Evolutionary conservation across 306 rosid genomes (phyloP).

Genomic region (Begonia fuchsioides): DNA sequence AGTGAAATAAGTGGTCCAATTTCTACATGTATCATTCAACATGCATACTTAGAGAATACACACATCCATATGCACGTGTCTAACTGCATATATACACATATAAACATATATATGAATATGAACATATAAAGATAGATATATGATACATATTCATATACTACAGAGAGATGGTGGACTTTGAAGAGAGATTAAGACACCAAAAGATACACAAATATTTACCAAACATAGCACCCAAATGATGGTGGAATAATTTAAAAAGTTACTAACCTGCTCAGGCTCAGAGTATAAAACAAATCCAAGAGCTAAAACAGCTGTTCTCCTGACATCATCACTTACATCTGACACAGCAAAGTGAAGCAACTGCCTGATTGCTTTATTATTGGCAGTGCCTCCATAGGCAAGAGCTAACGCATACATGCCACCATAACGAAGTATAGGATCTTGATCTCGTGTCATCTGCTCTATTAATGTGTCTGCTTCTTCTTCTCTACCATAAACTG

Average conservation of each 20-base stretch:
- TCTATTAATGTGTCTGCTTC: conserved; percentile 94
- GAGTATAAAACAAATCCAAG: conserved; percentile 96
- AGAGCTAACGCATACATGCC: conserved; percentile 98
- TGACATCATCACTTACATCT: conserved; percentile 96
- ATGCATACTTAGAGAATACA: too few relatives aligned
- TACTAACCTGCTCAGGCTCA: conserved; percentile 94
- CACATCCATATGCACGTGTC: too few relatives aligned
- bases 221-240: too few relatives aligned
- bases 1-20: too few relatives aligned
- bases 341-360: conserved; percentile 96
- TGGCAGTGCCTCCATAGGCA: conserved; percentile 94
- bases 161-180: too few relatives aligned
- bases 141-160: too few relatives aligned
- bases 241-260: not conserved
- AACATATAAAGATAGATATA: too few relatives aligned
- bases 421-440: conserved; percentile 90
- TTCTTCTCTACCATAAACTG: conserved; percentile 96
- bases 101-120: too few relatives aligned
- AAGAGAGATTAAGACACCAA: too few relatives aligned
- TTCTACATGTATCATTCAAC: too few relatives aligned
- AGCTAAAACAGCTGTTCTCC: conserved; percentile 98
- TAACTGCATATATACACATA: too few relatives aligned
- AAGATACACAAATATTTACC: not conserved
- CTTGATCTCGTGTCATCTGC: conserved; percentile 97
- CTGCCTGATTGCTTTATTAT: conserved; percentile 97